Evolutionary conservation across 208 protist genomes (phyloP).

Genomic region (Crithidia brevicula): DNA sequence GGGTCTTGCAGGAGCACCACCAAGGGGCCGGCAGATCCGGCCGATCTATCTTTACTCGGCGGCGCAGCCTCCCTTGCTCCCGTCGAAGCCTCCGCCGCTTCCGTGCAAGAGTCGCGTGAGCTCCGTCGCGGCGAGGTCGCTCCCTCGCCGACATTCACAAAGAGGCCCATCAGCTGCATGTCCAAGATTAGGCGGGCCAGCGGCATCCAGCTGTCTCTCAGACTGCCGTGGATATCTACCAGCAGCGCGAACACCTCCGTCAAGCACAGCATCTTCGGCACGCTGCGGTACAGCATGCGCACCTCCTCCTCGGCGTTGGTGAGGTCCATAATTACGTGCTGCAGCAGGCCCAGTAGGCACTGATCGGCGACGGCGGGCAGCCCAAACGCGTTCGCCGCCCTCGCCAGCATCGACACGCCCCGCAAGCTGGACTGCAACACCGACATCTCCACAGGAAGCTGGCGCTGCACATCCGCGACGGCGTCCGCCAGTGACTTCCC

Average conservation of each 20-base stretch:
- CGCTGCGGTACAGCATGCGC: constrained; percentile 36
- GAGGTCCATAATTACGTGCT: constrained; percentile 35
- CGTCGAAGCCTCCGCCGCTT: neutral
- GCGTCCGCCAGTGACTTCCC: constrained; percentile 24
- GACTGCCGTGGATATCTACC: constrained; percentile 25
- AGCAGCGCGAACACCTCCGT: constrained; percentile 51
- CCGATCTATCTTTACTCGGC: neutral
- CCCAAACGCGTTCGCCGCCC: constrained; percentile 25
- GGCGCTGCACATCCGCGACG: constrained; percentile 27
- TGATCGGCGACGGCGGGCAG: constrained; percentile 39
- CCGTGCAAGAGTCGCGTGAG: neutral
- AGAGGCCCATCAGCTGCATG: constrained; percentile 50
- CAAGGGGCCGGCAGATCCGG: neutral
- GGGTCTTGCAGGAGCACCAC: constrained; percentile 40
- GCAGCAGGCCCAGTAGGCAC: constrained; percentile 40
- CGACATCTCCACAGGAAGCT: constrained; percentile 29
- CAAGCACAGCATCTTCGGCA: constrained; percentile 45
- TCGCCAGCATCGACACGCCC: constrained; percentile 35
- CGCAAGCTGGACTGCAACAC: constrained; percentile 37
- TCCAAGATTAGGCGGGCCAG: constrained; percentile 40
- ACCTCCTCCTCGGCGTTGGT: constrained; percentile 38
- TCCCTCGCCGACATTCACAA: constrained; percentile 11
- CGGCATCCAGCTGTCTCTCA: constrained; percentile 43
- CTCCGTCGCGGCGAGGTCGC: neutral
- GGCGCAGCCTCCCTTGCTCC: neutral